phyloP scores from a whole-genome alignment of 305 asterid species.

The Plantago coronopus region DNA sequence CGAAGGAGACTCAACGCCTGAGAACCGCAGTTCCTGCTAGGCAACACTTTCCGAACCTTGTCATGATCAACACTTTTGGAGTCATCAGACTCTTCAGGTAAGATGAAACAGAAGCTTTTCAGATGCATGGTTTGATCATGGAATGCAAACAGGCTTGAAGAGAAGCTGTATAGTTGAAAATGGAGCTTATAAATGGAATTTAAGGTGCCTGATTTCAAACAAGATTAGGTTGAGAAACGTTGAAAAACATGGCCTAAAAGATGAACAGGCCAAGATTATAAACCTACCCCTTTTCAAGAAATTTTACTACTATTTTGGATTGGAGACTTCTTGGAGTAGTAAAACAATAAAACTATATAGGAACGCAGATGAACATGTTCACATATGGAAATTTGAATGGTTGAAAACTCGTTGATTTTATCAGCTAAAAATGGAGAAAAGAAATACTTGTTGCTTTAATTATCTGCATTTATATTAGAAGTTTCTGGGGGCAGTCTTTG shows the following conservation, averaged over 20 bases:
- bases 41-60: conserved; percentile 7
- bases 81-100: conserved; percentile 43
- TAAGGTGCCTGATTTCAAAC: conserved; percentile 33
- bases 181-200: conserved; percentile 8
- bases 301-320: too few species aligned
- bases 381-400: not conserved
- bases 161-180: not conserved
- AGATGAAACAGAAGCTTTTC: conserved; percentile 57
- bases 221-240: conserved; percentile 44
- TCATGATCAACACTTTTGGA: conserved; percentile 10
- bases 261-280: not conserved
- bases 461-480: not conserved
- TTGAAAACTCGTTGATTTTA: not conserved
- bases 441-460: too few species aligned
- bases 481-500: not conserved
- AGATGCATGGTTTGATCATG: conserved; percentile 50
- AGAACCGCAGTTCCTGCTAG: conserved; percentile 26
- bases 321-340: too few species aligned
- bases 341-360: too few species aligned
- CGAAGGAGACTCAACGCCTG: conserved; percentile 27
- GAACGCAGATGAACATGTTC: too few species aligned
- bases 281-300: too few species aligned
- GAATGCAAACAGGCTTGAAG: conserved; percentile 1
- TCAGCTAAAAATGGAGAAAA: too few species aligned
- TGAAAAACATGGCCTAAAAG: not conserved